Evolutionary conservation across 2,329 filamentous ascomycete species (phyloP).

Genomic region (Alternaria tenuissima): DNA sequence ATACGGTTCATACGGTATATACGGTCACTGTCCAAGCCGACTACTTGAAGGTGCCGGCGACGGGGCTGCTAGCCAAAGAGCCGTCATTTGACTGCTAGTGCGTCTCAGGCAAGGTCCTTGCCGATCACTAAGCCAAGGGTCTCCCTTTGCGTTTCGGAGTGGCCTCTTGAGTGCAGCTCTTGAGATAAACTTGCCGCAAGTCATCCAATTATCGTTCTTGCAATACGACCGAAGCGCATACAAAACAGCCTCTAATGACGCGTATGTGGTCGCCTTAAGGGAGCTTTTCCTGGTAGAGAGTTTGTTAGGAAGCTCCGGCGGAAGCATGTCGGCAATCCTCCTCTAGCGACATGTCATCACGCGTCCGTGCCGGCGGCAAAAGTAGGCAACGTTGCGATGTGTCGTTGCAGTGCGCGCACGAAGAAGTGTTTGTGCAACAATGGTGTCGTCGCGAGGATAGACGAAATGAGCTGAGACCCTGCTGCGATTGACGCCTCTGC

Average conservation of each 20-base stretch:
- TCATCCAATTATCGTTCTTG: neutral
- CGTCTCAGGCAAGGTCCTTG: conserved; percentile 14
- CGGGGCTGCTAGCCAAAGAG: conserved; percentile 14
- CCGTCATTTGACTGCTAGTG: conserved; percentile 2
- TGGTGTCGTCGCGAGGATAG: neutral
- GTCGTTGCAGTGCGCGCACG: neutral
- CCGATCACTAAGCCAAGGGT: conserved; percentile 14
- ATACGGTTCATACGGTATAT: conserved; percentile 12
- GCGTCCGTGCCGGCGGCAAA: neutral
- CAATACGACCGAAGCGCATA: neutral
- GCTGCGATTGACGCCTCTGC: neutral
- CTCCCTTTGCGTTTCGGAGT: conserved; percentile 1
- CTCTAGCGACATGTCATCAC: neutral
- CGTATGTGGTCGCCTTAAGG: neutral
- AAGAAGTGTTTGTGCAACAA: neutral
- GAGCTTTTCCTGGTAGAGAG: neutral
- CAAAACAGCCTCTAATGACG: neutral
- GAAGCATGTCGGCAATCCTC: neutral
- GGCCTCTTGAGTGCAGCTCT: neutral
- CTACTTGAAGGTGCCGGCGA: conserved; percentile 11
- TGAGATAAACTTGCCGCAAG: neutral
- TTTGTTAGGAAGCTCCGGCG: neutral
- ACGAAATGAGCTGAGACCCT: neutral
- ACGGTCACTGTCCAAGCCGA: conserved; percentile 7
- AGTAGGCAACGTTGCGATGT: neutral